A percentile compares a stretch with the other conserved stretches of the same genome.
These are phyloP conservation scores for Daedaleopsis sinensis DNA, from an alignment of 768 basidiomycete genomes.

Conservation along the genomic window DNA sequence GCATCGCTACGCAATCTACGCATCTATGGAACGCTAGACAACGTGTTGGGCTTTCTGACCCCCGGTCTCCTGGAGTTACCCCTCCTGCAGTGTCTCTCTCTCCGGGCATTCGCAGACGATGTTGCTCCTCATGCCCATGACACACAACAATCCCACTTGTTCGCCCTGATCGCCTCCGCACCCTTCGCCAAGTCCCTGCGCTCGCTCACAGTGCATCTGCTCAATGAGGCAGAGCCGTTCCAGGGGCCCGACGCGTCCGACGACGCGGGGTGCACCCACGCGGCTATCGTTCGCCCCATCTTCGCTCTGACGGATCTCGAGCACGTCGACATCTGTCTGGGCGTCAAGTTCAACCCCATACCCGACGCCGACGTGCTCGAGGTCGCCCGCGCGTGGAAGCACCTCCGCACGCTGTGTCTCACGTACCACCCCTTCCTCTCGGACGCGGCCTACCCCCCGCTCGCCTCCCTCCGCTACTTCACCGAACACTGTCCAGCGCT, in stretches of 20 bases:
- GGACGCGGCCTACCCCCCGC: neutral
- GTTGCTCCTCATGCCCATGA: neutral
- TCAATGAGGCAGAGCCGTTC: neutral
- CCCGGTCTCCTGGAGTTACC: conserved; percentile 3
- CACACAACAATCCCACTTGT: neutral
- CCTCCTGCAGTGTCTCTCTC: neutral
- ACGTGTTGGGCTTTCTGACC: conserved; percentile 2
- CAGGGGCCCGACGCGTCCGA: neutral
- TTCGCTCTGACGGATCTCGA: neutral
- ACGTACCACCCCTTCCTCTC: neutral
- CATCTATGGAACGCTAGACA: neutral
- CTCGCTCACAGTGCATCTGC: neutral
- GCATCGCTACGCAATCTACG: neutral
- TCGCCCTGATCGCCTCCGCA: neutral
- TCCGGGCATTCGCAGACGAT: neutral
- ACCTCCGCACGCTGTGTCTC: neutral
- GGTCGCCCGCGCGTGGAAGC: neutral
- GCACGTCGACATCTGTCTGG: neutral
- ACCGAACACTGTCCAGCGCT: conserved; percentile 10
- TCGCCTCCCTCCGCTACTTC: conserved; percentile 6
- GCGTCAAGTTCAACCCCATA: neutral
- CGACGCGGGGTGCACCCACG: no score
- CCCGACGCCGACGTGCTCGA: neutral
- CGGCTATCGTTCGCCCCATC: neutral
- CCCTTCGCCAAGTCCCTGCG: neutral